Evolutionary conservation across 2,329 filamentous ascomycete genomes (phyloP).

Genomic region (Talaromyces amestolkiae): DNA sequence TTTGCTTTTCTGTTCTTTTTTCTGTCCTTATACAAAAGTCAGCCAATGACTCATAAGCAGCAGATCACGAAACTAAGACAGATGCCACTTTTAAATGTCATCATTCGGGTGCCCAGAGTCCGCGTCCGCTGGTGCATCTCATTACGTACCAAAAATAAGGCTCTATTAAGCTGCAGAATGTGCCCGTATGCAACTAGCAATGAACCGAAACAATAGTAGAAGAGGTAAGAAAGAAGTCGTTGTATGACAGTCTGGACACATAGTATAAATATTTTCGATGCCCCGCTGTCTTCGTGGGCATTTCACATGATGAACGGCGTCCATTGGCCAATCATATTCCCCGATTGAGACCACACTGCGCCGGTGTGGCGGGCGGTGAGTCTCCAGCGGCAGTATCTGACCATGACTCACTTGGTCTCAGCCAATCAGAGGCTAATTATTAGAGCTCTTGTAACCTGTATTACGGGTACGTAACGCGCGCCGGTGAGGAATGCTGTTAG

Average conservation of each 20-base stretch:
- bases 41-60: neutral
- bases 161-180: neutral
- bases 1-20: neutral
- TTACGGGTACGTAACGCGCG: neutral
- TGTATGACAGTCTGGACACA: neutral
- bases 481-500: neutral
- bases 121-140: conserved; percentile 2
- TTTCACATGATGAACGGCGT: neutral
- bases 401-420: neutral
- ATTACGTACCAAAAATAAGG: neutral
- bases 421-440: neutral
- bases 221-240: neutral
- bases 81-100: neutral
- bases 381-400: neutral
- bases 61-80: neutral
- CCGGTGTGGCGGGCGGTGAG: conserved; percentile 16
- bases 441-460: neutral
- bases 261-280: conserved; percentile 4
- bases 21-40: neutral
- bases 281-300: conserved; percentile 11
- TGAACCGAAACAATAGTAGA: no score
- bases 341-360: neutral
- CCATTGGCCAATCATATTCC: conserved; percentile 14
- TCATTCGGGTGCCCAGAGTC: neutral
- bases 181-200: neutral